Evolutionary conservation across 2,329 filamentous ascomycete genomes (phyloP), one percentile per base, ranked within the genome.

Genomic region (Ascocoryne sarcoides): DNA sequence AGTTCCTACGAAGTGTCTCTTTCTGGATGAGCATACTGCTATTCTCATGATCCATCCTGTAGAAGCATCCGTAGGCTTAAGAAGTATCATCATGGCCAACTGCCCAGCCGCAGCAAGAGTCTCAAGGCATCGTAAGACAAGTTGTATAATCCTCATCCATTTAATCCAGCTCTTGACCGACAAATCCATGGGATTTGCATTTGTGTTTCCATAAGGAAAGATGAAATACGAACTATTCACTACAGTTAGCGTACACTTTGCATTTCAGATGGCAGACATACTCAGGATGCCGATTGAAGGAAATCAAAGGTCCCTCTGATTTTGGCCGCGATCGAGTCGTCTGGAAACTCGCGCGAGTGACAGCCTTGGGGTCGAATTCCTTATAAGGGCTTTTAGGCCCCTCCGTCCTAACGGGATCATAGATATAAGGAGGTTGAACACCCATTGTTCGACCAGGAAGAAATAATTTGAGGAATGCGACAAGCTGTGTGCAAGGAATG

Each of bases 241-340:
- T 12, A 36, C 12, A 4, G 33, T 53, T 43, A 52, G 43, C 28
- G 43, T 16, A 21, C 4, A 20, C 10, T 26, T 16, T 31, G 10
- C 4, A 37, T 23, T 23, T 18, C 7, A 21, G 28, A 10, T 18
- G 20, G 37, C 20, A 9, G 14, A 66, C 78, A 57, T 71, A 87
- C 82, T 95, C 88, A 1, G 89, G 88, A 62, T 95, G 89, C 43
- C 76, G 73, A 61, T 93, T 92, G 69, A 95, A 83, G 44, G 82
- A 75, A 47, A 95, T 65, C 48, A 93, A 65, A 10, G 87, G 88
- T 0, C 87, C 88, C 39, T 84, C 70, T 32, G 71, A 73, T 69
- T 83, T 82, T 31, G 75, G 70, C 55, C 72, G 79, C 18, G 65
- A 68, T 30, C 75, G 67, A 39, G 76, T 75, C 10, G 76, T 73